Evolutionary conservation across 2,329 filamentous ascomycete species (phyloP).

Genomic region (Sporothrix euskadiensis): DNA sequence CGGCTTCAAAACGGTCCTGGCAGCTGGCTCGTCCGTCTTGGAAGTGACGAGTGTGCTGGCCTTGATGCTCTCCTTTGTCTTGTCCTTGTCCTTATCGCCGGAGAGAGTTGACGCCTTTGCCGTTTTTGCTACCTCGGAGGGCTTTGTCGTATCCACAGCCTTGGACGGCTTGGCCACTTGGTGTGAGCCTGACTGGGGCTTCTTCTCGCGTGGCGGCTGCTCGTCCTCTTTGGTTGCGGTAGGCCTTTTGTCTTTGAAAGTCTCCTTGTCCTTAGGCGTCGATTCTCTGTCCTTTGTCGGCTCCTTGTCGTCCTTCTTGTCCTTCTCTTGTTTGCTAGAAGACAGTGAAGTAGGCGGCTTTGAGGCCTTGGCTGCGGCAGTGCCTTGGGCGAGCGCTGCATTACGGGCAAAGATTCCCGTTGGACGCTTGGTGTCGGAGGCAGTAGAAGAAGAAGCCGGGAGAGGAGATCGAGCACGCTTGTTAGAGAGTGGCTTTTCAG

Average conservation of each 20-base stretch:
- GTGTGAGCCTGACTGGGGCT: not conserved
- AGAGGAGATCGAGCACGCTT: constrained; percentile 12
- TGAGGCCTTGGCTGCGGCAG: not conserved
- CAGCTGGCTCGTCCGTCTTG: not conserved
- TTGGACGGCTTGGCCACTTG: not conserved
- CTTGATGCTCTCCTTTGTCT: not conserved
- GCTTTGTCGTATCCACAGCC: not conserved
- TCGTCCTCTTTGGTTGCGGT: not conserved
- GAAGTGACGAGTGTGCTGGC: not conserved
- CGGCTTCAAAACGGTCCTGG: not conserved
- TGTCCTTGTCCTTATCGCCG: not conserved
- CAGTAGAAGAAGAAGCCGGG: not conserved
- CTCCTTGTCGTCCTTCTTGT: not conserved
- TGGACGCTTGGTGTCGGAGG: constrained; percentile 23
- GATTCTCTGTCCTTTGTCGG: not conserved
- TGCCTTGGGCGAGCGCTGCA: not conserved
- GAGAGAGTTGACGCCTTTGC: not conserved
- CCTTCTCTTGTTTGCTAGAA: not conserved
- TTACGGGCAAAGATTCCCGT: constrained; percentile 23
- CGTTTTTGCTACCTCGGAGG: not conserved
- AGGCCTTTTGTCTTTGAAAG: not conserved
- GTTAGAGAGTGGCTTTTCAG: not conserved
- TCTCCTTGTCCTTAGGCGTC: not conserved
- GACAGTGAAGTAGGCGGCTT: not conserved
- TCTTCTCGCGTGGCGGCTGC: not conserved